Evolutionary conservation across 129 eudicot species (phyloP).

Genomic region (Flaveria trinervia): DNA sequence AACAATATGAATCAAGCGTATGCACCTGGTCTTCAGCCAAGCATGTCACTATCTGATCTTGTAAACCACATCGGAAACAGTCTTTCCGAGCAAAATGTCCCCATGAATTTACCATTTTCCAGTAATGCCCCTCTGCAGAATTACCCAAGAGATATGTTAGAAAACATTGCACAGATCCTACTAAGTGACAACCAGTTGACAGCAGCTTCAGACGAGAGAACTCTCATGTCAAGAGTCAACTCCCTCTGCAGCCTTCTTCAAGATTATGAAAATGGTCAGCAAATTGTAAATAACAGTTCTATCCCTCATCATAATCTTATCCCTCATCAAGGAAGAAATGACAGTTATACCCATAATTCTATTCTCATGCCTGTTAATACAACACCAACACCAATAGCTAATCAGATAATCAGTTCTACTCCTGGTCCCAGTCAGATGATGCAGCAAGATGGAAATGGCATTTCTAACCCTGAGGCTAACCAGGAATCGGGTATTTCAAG

Average conservation of each 20-base stretch:
- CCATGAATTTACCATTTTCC: constrained; percentile 35
- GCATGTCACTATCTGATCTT: constrained; percentile 61
- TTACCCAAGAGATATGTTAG: constrained; percentile 39
- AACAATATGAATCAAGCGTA: constrained; percentile 39
- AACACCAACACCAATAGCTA: constrained; percentile 13
- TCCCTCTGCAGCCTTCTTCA: constrained; percentile 75
- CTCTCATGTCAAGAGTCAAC: constrained; percentile 72
- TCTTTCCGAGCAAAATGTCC: constrained; percentile 40
- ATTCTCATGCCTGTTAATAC: constrained; percentile 18
- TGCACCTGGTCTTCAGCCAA: constrained; percentile 43
- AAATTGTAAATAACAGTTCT: constrained; percentile 21
- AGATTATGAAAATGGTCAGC: constrained; percentile 49
- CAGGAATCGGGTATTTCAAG: constrained; percentile 43
- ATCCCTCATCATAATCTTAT: constrained; percentile 14
- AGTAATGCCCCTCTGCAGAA: constrained; percentile 38
- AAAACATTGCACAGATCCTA: constrained; percentile 57
- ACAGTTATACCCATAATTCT: constrained; percentile 21
- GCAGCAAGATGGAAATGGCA: constrained; percentile 31
- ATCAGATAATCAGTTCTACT: constrained; percentile 2
- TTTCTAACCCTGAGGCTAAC: constrained; percentile 22
- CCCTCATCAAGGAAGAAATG: constrained; percentile 8
- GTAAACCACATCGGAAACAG: constrained; percentile 51
- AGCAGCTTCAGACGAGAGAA: constrained; percentile 62
- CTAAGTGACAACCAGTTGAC: constrained; percentile 51
- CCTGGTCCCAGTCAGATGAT: constrained; percentile 30